These are phyloP conservation scores for Colletotrichum sp. DNA, from an alignment of 2,329 filamentous ascomycete genomes.

Conservation along the genomic window DNA sequence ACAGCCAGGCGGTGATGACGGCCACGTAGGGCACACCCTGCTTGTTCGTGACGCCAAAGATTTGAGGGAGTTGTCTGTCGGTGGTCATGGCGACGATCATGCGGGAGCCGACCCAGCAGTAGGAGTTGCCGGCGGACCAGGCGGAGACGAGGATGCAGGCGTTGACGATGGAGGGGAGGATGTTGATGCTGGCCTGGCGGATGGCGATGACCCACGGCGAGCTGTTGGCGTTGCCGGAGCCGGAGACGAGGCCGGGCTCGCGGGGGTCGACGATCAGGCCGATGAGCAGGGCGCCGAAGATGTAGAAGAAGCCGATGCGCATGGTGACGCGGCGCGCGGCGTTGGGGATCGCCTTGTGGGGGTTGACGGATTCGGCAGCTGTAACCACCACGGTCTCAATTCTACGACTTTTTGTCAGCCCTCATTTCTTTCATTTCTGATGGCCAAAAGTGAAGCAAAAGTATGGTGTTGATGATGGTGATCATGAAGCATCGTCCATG, in stretches of 20 bases:
- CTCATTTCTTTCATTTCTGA: neutral
- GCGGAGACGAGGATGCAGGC: conserved; percentile 53
- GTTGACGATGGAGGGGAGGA: conserved; percentile 52
- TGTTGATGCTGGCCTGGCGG: conserved; percentile 39
- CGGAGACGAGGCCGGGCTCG: conserved; percentile 42
- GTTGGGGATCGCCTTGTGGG: conserved; percentile 43
- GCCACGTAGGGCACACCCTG: conserved; percentile 48
- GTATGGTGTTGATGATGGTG: neutral
- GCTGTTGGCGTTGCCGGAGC: conserved; percentile 38
- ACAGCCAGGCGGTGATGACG: conserved; percentile 40
- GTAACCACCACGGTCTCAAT: conserved; percentile 47
- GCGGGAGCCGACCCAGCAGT: conserved; percentile 46
- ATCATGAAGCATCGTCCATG: neutral
- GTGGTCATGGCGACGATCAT: conserved; percentile 40
- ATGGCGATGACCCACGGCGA: conserved; percentile 52
- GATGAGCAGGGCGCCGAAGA: conserved; percentile 48
- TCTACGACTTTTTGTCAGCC: conserved; percentile 22
- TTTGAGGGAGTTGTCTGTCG: conserved; percentile 30
- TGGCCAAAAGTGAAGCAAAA: neutral
- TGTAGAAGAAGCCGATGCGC: conserved; percentile 49
- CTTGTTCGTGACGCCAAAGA: conserved; percentile 41
- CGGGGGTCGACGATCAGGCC: conserved; percentile 46
- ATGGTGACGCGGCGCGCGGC: conserved; percentile 51
- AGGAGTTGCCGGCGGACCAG: conserved; percentile 47
- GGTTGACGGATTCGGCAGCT: conserved; percentile 47